Conservation (phyloP, 2,329 filamentous ascomycete genomes). For the Penicillium sp. region DNA sequence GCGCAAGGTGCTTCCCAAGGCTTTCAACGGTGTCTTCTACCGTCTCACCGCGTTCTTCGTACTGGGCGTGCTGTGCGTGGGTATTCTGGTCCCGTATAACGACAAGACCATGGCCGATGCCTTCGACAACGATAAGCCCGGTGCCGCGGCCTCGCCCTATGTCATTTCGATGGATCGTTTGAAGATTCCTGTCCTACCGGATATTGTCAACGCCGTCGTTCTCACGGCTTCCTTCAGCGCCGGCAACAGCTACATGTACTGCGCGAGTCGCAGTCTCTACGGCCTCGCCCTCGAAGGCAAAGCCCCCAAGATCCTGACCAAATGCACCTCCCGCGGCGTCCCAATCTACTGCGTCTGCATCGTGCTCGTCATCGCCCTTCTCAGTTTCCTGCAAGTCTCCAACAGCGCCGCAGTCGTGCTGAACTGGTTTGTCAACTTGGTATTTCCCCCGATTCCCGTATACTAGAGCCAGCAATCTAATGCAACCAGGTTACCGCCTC, state of each 20-base stretch:
- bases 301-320: slow-evolving; percentile 66
- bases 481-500: slow-evolving; percentile 63
- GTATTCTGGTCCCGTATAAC: slow-evolving; percentile 71
- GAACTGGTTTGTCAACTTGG: slow-evolving; percentile 70
- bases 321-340: slow-evolving; percentile 66
- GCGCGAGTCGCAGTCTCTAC: slow-evolving; percentile 68
- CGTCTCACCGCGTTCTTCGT: slow-evolving; percentile 75
- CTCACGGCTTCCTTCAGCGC: slow-evolving; percentile 69
- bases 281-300: slow-evolving; percentile 70
- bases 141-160: slow-evolving; percentile 73
- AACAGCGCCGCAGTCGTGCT: slow-evolving; percentile 67
- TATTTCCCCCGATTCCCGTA: slow-evolving; percentile 20
- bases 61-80: slow-evolving; percentile 70
- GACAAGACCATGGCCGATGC: slow-evolving; percentile 63
- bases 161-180: slow-evolving; percentile 67
- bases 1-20: slow-evolving; percentile 68
- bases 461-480: neutral
- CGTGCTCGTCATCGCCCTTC: slow-evolving; percentile 67
- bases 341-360: slow-evolving; percentile 72
- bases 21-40: slow-evolving; percentile 79
- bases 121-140: slow-evolving; percentile 60
- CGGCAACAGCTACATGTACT: slow-evolving; percentile 69
- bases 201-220: slow-evolving; percentile 73
- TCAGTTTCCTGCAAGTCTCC: slow-evolving; percentile 74
- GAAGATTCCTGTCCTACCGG: slow-evolving; percentile 63